These are phyloP conservation scores for Saccharomycodes ludwigii DNA, from an alignment of 805 yeast species.

Conservation along the genomic window DNA sequence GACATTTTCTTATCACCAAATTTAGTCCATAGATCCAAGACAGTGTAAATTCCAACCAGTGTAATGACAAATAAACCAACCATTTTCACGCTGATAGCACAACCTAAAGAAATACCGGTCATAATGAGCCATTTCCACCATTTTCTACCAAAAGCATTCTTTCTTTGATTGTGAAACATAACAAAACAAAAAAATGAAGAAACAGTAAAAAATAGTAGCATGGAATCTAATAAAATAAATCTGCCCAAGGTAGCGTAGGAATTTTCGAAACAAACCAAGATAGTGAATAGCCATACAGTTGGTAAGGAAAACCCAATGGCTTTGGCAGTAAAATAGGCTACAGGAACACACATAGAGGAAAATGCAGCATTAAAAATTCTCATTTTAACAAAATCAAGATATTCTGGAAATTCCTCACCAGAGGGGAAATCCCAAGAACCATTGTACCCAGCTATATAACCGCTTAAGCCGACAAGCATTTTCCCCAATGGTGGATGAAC, in stretches of 20 bases:
- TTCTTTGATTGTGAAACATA: constrained; percentile 37
- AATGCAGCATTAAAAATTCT: constrained; percentile 60
- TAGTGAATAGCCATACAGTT: constrained; percentile 47
- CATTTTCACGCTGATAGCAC: constrained; percentile 89
- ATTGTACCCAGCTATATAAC: constrained; percentile 71
- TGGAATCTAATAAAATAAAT: constrained; percentile 66
- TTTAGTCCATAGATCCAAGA: constrained; percentile 75
- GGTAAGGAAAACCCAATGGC: constrained; percentile 38
- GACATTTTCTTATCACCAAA: constrained; percentile 55
- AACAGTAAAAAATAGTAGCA: constrained; percentile 64
- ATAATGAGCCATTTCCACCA: constrained; percentile 93
- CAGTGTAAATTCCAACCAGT: constrained; percentile 80
- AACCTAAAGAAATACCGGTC: constrained; percentile 81
- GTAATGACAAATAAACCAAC: constrained; percentile 88
- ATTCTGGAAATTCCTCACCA: constrained; percentile 52
- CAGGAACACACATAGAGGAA: constrained; percentile 53
- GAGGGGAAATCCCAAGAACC: constrained; percentile 65
- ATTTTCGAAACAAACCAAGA: constrained; percentile 56
- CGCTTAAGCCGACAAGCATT: constrained; percentile 67
- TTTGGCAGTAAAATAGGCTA: constrained; percentile 59
- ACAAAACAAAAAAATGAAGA: constrained; percentile 52
- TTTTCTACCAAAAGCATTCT: constrained; percentile 45
- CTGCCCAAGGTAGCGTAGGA: constrained; percentile 59
- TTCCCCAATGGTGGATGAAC: constrained; percentile 85
- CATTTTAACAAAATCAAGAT: constrained; percentile 50